Evolutionary conservation across 768 basidiomycete genomes (phyloP).

Genomic region (Calvatia gigantea): DNA sequence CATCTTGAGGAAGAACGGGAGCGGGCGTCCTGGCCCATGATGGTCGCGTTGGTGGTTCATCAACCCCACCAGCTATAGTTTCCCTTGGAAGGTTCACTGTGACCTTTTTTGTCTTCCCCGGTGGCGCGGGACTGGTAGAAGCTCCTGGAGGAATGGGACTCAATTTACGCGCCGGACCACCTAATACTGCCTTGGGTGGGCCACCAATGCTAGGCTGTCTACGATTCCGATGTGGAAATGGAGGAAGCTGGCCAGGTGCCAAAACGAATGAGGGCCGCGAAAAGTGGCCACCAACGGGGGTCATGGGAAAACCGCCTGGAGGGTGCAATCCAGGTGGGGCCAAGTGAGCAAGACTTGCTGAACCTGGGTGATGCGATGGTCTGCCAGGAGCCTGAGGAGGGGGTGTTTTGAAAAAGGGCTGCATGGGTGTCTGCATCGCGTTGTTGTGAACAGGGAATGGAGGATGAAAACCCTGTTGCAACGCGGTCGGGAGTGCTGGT

Average conservation of each 20-base stretch:
- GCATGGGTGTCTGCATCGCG: conserved; percentile 70
- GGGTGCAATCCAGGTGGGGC: conserved; percentile 58
- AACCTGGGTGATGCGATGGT: conserved; percentile 51
- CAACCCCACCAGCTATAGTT: conserved; percentile 40
- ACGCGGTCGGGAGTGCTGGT: conserved; percentile 57
- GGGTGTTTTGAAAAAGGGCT: conserved; percentile 56
- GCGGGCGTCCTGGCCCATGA: conserved; percentile 64
- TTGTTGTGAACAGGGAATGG: conserved; percentile 43
- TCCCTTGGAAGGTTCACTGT: conserved; percentile 74
- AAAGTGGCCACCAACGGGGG: conserved; percentile 58
- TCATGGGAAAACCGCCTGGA: conserved; percentile 47
- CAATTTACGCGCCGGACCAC: conserved; percentile 74
- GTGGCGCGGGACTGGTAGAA: conserved; percentile 27
- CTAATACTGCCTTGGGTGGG: conserved; percentile 83
- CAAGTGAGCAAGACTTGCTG: conserved; percentile 61
- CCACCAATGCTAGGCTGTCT: conserved; percentile 72
- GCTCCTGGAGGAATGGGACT: conserved; percentile 57
- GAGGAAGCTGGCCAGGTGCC: conserved; percentile 36
- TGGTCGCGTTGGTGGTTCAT: conserved; percentile 38
- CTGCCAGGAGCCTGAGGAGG: conserved; percentile 49
- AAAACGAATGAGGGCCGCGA: conserved; percentile 48
- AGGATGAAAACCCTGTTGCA: conserved; percentile 58
- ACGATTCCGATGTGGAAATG: conserved; percentile 50
- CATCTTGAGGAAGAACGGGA: conserved; percentile 21
- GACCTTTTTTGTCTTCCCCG: conserved; percentile 61